Percentiles rank a stretch among this genome's conserved stretches.
Conservation (phyloP, 2,329 filamentous ascomycete genomes). For the Cladosporium cucumerinum region DNA sequence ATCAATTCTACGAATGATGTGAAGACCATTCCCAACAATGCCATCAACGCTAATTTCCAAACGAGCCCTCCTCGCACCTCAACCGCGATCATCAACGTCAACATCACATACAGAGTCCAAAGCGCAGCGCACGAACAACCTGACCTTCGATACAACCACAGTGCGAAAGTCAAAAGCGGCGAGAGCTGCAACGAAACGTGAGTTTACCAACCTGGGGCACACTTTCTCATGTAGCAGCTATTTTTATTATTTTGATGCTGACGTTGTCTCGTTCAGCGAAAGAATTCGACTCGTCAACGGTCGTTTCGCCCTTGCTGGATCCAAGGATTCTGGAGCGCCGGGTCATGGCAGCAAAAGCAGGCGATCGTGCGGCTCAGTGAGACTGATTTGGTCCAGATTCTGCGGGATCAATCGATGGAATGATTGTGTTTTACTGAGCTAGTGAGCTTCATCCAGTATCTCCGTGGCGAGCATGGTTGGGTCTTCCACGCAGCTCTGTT, state of each 20-base stretch:
- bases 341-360: constrained; percentile 5
- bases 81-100: neutral
- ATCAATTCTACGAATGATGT: neutral
- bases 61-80: neutral
- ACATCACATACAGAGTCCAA: neutral
- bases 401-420: neutral
- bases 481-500: neutral
- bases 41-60: neutral
- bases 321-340: constrained; percentile 24
- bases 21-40: neutral
- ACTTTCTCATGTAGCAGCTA: neutral
- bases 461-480: neutral
- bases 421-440: neutral
- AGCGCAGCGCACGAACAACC: constrained; percentile 9
- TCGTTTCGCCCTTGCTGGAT: constrained; percentile 25
- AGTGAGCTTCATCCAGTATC: neutral
- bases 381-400: neutral
- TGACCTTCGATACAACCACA: constrained; percentile 10
- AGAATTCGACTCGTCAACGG: constrained; percentile 26
- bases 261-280: constrained; percentile 2
- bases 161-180: constrained; percentile 12
- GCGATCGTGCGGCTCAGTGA: neutral
- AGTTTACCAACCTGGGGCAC: neutral
- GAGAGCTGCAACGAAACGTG: neutral
- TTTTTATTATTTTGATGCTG: neutral